Evolutionary conservation across 345 rosid genomes (phyloP), one percentile per base, ranked within the genome.

Genomic region (Gossypium stocksii): DNA sequence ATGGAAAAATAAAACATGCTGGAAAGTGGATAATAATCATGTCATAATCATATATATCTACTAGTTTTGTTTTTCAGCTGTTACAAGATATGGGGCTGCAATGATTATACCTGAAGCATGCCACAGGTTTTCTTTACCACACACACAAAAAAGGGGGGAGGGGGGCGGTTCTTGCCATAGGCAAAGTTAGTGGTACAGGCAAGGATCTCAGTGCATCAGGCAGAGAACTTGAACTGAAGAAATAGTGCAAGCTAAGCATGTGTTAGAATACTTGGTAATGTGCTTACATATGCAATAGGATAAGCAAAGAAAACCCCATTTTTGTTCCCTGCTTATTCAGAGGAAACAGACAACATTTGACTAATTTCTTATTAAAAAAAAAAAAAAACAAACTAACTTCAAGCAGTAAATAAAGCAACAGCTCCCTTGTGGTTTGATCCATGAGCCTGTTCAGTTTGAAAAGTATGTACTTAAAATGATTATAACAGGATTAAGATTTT

Each of bases 51-150:
- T 20, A 38, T 57, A 20, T 72, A 34, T 25, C 17, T 51, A 52
- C 23, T 17, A 9, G 17, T 8, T 27, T 12, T 11, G 70, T 41
- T 67, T 44, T 23, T 25, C 54, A 45, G 54, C 7, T 51, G 38
- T 22, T 49, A 17, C 52, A 38, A 72, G 9, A 57, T 41, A n/a
- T 53, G 58, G 14, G 19, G 19, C 19, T 53, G 23, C 22, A 53
- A 56, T 56, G 59, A 70, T 51, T 52, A 70, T 25, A 34, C 27
- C 11, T 52, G n/a, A 27, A 70, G 60, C 73, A 70, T 51, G 25
- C 60, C 16, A 46, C 11, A 67, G 3, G 5, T 15, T 63, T 38
- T 20, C 52, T 44, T 34, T 34, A 34, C 7, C 41, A n/a, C 51
- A 4, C 14, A 20, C 10, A 65, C 41, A 45, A 10, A 45, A 45